Conservation (phyloP, 768 basidiomycete genomes). For the Chalciporus piperatus region DNA sequence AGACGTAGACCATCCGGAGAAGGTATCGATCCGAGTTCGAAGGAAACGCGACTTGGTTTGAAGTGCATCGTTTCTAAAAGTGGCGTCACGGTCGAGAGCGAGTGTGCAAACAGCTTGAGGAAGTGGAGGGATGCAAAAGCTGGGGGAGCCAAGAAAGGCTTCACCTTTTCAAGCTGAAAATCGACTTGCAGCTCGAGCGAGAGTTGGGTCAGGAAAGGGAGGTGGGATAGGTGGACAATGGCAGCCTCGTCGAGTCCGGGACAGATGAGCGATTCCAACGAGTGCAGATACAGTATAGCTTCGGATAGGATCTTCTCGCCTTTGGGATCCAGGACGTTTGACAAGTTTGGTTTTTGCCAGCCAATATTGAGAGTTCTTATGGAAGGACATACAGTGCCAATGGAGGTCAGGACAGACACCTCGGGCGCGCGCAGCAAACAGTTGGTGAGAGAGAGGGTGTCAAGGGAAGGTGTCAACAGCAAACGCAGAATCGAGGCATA, state of each 20-base stretch:
- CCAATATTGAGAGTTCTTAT: conserved; percentile 13
- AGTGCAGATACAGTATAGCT: conserved; percentile 15
- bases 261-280: conserved; percentile 17
- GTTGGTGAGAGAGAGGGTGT: conserved; percentile 8
- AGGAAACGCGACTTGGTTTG: conserved; percentile 13
- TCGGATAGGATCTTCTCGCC: conserved; percentile 22
- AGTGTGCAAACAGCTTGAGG: conserved; percentile 7
- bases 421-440: conserved; percentile 14
- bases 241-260: conserved; percentile 19
- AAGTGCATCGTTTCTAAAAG: conserved; percentile 19
- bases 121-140: conserved; percentile 13
- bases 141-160: conserved; percentile 8
- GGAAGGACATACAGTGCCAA: conserved; percentile 20
- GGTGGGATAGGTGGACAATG: conserved; percentile 22
- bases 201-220: conserved; percentile 16
- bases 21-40: conserved; percentile 10
- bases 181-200: conserved; percentile 12
- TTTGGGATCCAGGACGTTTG: conserved; percentile 4
- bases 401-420: conserved; percentile 18
- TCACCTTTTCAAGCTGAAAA: conserved; percentile 15
- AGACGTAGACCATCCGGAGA: conserved; percentile 18
- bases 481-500: conserved; percentile 19
- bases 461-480: conserved; percentile 23
- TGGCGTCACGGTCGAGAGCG: conserved; percentile 18
- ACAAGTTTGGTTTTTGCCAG: not conserved